Percentiles rank a stretch among this genome's conserved stretches.
Evolutionary conservation across 176 grass and related monocot species (phyloP).

Genomic region (Aegilops speltoides): DNA sequence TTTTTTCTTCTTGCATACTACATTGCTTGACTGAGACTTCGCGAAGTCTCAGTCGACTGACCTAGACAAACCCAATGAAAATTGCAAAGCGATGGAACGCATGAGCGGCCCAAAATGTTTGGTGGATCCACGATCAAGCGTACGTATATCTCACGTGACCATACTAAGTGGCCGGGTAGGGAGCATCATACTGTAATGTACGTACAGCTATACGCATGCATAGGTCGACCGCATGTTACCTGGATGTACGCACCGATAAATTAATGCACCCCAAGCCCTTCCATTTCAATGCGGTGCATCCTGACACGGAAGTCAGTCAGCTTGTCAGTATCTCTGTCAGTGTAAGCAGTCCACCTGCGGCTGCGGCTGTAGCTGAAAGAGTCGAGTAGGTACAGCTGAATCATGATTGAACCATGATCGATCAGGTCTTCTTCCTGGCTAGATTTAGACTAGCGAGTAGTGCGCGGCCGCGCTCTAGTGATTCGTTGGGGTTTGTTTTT

Average conservation of each 20-base stretch:
- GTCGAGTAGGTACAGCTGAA: neutral
- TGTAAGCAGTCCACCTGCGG: neutral
- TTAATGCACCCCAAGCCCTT: neutral
- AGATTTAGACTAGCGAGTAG: neutral
- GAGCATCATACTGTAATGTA: neutral
- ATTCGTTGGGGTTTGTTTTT: no score
- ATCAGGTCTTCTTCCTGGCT: neutral
- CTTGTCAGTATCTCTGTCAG: neutral
- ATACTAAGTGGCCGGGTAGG: neutral
- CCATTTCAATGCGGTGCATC: neutral
- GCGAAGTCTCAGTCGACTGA: no score
- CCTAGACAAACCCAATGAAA: no score
- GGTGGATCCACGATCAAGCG: neutral
- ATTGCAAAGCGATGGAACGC: conserved; percentile 5
- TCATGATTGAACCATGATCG: neutral
- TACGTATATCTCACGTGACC: neutral
- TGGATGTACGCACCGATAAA: neutral
- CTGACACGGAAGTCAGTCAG: neutral
- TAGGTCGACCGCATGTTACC: neutral
- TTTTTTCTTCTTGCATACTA: no score
- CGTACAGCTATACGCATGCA: conserved; percentile 19
- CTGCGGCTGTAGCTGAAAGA: neutral
- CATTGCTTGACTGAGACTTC: no score
- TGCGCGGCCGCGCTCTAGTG: no score
- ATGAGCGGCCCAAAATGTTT: neutral